Base-by-base conservation (phyloP, 2,329 filamentous ascomycete species). In the Trichoderma semiorbis region DNA sequence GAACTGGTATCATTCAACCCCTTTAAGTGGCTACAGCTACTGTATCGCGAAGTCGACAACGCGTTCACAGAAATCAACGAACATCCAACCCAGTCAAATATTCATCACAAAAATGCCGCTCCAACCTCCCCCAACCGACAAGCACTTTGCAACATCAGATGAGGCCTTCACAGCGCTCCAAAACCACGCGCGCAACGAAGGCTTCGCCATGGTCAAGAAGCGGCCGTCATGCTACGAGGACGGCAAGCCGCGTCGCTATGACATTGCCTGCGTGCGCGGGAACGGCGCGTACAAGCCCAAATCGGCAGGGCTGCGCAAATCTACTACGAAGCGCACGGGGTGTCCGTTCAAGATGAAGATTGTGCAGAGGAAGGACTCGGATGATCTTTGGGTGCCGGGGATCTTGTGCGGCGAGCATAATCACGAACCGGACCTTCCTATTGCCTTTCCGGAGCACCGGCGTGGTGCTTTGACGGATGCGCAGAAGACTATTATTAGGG, bases 311-410 rank as follows among this genome's bases (percentile, higher is more conserved):
- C 39, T 65, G 26, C 47, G 61, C 1, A 70, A 70, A 11, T 39
- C 60, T 0, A 39, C 12, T 1, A 70, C 69, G 10, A 64, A 63
- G 47, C 62, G 63, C 30, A 70, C 60, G 7, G 61, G 61, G 11
- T 70, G 69, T 28, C 69, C 69, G 24, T 70, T 70, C 50, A 70
- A 65, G 60, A 70, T 70, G 69, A 70, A 70, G 69, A 55, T 70
- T 10, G 43, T 65, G 21, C 61, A 65, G 50, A 60, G 63, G n/a
- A 64, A 55, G 26, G 60, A 58, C 11, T 24, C 63, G 24, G 32
- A 57, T 12, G 55, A 70, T 21, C 18, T 26, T 11, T 70, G 69
- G 69, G 50, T 65, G 18, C 24, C 34, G 10, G 69, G 63, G 10
- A 58, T 70, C 7, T 5, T 70, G 1, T 70, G 61, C 3, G n/a